Conservation (phyloP, 2,329 filamentous ascomycete species). For the Ambrosiella xylebori region DNA sequence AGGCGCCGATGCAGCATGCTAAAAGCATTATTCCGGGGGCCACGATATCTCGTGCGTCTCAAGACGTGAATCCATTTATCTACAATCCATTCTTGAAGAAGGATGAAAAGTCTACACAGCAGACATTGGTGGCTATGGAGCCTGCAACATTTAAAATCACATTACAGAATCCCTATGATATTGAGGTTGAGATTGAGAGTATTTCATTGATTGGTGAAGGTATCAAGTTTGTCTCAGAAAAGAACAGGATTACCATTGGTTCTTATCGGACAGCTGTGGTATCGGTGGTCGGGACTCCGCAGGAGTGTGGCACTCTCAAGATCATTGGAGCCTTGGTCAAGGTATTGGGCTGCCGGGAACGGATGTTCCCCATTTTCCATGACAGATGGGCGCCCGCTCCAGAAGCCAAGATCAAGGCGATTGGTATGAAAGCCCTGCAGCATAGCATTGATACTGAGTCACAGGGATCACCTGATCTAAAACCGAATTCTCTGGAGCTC, state of each 20-base stretch:
- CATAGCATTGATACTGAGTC: conserved; percentile 24
- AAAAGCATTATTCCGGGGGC: conserved; percentile 36
- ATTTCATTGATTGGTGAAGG: conserved; percentile 60
- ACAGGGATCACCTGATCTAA: conserved; percentile 25
- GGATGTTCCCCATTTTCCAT: conserved; percentile 68
- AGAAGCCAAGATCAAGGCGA: conserved; percentile 59
- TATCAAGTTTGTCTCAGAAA: conserved; percentile 48
- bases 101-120: conserved; percentile 42
- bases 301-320: conserved; percentile 46
- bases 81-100: conserved; percentile 81
- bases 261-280: conserved; percentile 72
- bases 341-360: conserved; percentile 64
- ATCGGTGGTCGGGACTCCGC: conserved; percentile 51
- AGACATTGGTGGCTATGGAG: conserved; percentile 63
- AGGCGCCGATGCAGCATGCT: conserved; percentile 49
- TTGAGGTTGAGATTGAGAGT: conserved; percentile 77
- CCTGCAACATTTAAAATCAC: conserved; percentile 61
- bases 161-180: conserved; percentile 85
- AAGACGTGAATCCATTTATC: conserved; percentile 68
- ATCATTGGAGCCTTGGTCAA: conserved; percentile 66
- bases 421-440: conserved; percentile 45
- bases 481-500: conserved; percentile 38
- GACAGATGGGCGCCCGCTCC: conserved; percentile 56
- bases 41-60: conserved; percentile 32
- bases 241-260: conserved; percentile 51